Evolutionary conservation across 768 basidiomycete species (phyloP), one percentile per base, ranked within the genome.

Genomic region (Agaricus sinodeliciosus): DNA sequence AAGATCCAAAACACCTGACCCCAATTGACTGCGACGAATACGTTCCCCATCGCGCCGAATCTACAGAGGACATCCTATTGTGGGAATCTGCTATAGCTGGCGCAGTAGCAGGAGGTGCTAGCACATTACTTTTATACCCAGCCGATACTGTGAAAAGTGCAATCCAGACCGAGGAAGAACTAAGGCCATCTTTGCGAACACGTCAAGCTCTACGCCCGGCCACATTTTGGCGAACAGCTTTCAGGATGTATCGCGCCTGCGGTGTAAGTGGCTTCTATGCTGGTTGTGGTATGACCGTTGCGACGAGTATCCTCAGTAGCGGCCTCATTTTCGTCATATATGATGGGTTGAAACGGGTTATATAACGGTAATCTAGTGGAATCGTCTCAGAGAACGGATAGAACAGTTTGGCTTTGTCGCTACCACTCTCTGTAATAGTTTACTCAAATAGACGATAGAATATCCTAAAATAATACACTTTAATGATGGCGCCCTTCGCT

Each of bases 251-350:
- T 61, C 71, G 63, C 31, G 80, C 78, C 19, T 80, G 85, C 61
- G 94, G 93, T 0, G 60, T 94, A 13, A 72, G 70, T 53, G 93
- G 91, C 0, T 64, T 94, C 51, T 95, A 94, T 68, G 86, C 87
- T 2, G 93, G 93, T 1, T 91, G 87, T 67, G 93, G 93, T 0
- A 79, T 96, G 60, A 94, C 92, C 0, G 83, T 92, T 27, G 83
- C 84, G 26, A 74, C 89, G 60, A 81, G 85, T 13, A 83, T 89
- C 47, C 92, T 91, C 6, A 90, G 89, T 63, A 90, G 87, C 59
- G 93, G 88, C 0, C 77, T 94, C 51, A 94, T 94, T 55, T 95
- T 96, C 62, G 71, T 90, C 61, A 86, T 95, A 60, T 95, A 93
- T 61, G 87, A 94, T 63, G 82, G 81, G 25, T 70, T 94, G 22